Percentiles rank a stretch among this genome's conserved stretches.
These are phyloP conservation scores for Neodidymelliopsis sp. DNA, from an alignment of 2,329 filamentous ascomycete species.

Conservation along the genomic window DNA sequence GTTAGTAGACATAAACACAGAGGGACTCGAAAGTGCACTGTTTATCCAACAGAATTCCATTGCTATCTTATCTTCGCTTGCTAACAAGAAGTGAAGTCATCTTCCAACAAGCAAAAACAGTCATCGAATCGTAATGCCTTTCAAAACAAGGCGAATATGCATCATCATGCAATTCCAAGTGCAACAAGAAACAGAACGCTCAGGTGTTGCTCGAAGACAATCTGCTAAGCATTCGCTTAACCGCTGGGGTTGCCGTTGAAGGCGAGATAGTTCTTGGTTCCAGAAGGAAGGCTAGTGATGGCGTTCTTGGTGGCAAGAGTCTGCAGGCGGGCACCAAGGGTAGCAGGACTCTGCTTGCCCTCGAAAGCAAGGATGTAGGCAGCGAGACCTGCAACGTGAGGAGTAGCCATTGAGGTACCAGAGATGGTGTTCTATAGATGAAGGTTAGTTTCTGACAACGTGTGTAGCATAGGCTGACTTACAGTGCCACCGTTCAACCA, in stretches of 20 bases:
- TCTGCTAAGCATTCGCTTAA: neutral
- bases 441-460: neutral
- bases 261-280: slow-evolving; percentile 62
- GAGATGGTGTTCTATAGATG: slow-evolving; percentile 58
- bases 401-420: slow-evolving; percentile 32
- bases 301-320: slow-evolving; percentile 51
- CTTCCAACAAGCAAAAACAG: neutral
- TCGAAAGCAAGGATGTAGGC: slow-evolving; percentile 70
- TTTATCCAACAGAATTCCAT: neutral
- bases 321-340: slow-evolving; percentile 58
- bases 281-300: slow-evolving; percentile 53
- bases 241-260: slow-evolving; percentile 58
- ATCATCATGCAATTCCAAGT: neutral
- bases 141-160: neutral
- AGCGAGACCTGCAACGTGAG: slow-evolving; percentile 63
- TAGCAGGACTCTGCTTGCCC: slow-evolving; percentile 54
- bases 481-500: slow-evolving; percentile 53
- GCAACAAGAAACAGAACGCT: slow-evolving; percentile 1
- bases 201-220: neutral
- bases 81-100: neutral
- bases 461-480: slow-evolving; percentile 19
- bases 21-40: neutral
- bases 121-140: neutral
- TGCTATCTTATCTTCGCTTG: neutral
- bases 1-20: neutral